A percentile compares a stretch with the other conserved stretches of the same genome.
Evolutionary conservation across 2,329 filamentous ascomycete genomes (phyloP).

Genomic region (Cercospora canescens): DNA sequence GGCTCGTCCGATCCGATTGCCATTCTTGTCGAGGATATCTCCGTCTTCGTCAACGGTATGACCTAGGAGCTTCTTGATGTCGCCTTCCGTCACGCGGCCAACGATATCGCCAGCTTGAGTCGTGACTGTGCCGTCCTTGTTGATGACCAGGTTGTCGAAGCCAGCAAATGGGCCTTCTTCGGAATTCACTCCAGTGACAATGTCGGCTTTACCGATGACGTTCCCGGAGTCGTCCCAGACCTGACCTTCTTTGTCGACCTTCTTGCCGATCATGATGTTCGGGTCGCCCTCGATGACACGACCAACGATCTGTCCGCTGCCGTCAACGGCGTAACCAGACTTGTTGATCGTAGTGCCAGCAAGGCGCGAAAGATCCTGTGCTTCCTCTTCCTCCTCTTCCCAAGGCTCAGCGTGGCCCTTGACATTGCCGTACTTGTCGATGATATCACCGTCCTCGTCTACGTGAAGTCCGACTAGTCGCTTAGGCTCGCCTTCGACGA

Average conservation of each 20-base stretch:
- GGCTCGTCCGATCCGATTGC: constrained; percentile 54
- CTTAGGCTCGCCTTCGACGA: constrained; percentile 71
- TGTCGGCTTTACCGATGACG: constrained; percentile 59
- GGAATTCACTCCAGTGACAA: constrained; percentile 51
- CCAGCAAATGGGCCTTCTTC: constrained; percentile 61
- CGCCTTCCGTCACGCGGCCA: constrained; percentile 52
- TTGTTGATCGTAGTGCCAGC: constrained; percentile 65
- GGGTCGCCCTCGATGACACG: constrained; percentile 59
- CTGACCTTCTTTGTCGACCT: constrained; percentile 63
- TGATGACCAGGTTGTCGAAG: constrained; percentile 57
- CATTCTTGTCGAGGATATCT: constrained; percentile 56
- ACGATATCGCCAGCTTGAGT: constrained; percentile 49
- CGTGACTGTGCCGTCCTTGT: constrained; percentile 58
- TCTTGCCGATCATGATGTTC: constrained; percentile 58
- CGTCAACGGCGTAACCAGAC: constrained; percentile 61
- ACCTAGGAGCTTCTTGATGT: constrained; percentile 52
- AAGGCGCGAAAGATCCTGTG: constrained; percentile 59
- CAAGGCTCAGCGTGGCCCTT: constrained; percentile 61
- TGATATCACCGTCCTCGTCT: constrained; percentile 80
- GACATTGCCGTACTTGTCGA: constrained; percentile 70
- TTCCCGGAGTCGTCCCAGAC: constrained; percentile 65
- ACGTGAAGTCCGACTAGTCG: constrained; percentile 70
- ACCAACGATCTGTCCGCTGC: constrained; percentile 59
- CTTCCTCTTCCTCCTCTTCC: constrained; percentile 50
- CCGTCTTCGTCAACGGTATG: constrained; percentile 54